Conservation (phyloP, 306 rosid genomes). For the Castanea mollissima region DNA sequence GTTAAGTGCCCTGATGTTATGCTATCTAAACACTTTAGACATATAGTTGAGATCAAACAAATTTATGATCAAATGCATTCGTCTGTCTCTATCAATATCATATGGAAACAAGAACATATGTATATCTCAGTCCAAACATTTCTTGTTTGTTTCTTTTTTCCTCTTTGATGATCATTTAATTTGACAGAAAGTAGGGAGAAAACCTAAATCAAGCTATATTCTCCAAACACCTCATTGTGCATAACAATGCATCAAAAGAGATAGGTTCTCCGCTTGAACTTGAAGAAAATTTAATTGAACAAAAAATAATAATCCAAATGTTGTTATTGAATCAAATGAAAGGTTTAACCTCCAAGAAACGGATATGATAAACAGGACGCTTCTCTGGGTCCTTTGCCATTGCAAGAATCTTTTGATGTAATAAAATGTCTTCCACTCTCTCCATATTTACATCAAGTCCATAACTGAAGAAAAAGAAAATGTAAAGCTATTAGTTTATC, state of each 20-base stretch:
- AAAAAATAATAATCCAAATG: neutral
- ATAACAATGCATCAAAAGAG: slow-evolving; percentile 13
- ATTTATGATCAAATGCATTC: neutral
- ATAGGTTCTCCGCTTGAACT: neutral
- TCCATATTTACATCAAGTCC: slow-evolving; percentile 94
- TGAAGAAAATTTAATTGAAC: neutral
- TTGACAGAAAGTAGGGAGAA: neutral
- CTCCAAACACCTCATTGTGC: neutral
- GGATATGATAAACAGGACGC: slow-evolving; percentile 85
- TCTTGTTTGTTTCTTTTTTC: neutral
- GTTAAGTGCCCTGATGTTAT: neutral
- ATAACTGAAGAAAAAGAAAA: slow-evolving; percentile 60
- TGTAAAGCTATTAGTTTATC: slow-evolving; percentile 20
- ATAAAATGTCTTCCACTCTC: slow-evolving; percentile 87
- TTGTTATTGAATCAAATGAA: slow-evolving; percentile 6
- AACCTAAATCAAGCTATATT: neutral
- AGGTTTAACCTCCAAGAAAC: slow-evolving; percentile 78
- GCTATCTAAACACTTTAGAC: neutral
- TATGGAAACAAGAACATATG: neutral
- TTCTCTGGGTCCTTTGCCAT: slow-evolving; percentile 86
- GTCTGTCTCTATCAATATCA: neutral
- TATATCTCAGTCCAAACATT: neutral
- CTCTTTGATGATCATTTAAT: neutral
- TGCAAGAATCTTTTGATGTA: slow-evolving; percentile 82
- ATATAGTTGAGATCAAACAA: neutral